A percentile compares a stretch with the other conserved stretches of the same genome.
phyloP scores from a whole-genome alignment of 768 basidiomycete species.

The Tricholoma terreum region DNA sequence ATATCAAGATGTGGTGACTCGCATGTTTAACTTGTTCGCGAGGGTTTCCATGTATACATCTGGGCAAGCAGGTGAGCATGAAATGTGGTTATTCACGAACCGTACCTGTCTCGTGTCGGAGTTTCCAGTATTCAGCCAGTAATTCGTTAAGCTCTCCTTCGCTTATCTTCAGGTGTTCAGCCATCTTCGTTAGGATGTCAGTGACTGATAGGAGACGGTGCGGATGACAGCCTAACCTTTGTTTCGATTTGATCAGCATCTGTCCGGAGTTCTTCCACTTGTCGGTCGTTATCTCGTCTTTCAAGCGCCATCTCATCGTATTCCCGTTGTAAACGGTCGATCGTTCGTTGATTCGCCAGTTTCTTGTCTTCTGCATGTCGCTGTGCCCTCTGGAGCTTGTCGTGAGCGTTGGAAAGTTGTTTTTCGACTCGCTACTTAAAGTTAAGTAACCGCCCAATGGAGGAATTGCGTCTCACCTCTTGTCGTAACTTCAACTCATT shows the following conservation, averaged over 20 bases:
- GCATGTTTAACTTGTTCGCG: constrained; percentile 75
- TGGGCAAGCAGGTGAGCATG: constrained; percentile 22
- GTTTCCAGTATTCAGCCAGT: constrained; percentile 78
- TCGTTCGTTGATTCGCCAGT: constrained; percentile 63
- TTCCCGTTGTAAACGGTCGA: constrained; percentile 73
- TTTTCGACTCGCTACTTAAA: constrained; percentile 66
- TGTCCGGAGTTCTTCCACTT: constrained; percentile 70
- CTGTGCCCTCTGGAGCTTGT: constrained; percentile 78
- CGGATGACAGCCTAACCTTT: constrained; percentile 42
- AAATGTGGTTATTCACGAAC: not conserved
- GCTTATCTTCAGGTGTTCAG: constrained; percentile 68
- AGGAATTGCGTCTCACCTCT: constrained; percentile 46
- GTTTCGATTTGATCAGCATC: constrained; percentile 68
- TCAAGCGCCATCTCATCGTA: constrained; percentile 78
- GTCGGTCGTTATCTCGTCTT: constrained; percentile 73
- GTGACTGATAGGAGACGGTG: not conserved
- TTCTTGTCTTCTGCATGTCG: constrained; percentile 80
- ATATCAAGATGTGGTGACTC: constrained; percentile 20
- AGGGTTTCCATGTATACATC: constrained; percentile 87
- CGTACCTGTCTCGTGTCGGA: constrained; percentile 73
- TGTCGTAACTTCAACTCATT: constrained; percentile 64
- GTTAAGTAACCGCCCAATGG: not conserved
- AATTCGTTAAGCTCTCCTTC: constrained; percentile 80
- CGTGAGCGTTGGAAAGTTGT: constrained; percentile 76
- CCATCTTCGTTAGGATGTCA: constrained; percentile 47